Base-by-base conservation (phyloP, 2,329 filamentous ascomycete genomes). In the Aspergillus cejpii region DNA sequence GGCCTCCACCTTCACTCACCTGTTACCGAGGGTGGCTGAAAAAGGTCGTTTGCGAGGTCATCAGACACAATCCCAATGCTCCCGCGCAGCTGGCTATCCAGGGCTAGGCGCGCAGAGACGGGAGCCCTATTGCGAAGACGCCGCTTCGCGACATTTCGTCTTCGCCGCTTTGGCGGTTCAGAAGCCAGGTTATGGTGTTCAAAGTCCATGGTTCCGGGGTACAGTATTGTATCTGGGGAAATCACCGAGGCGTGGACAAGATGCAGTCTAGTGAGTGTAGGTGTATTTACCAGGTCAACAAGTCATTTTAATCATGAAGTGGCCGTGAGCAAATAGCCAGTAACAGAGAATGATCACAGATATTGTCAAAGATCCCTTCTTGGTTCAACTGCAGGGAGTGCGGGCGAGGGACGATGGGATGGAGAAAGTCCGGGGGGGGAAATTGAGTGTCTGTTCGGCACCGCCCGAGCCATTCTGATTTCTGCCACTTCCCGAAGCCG, bases 11-110 rank as follows among this genome's bases (percentile, higher is more conserved):
- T 23, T 41, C n/a, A 54, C 54, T 57, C 56, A 74, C 77, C 66
- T 64, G 81, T 78, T 65, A 60, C 73, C 58, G 54, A 69, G 67
- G 56, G 77, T 60, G 56, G 80, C 71, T 50, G 86, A 82, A 69
- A 94, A 41, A 97, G 76, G 61, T 94, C 85, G 37, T 77, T 74
- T 59, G 90, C 88, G 41, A 98, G 75, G 65, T 95, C 88, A 58
- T 88, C 84, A 10, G 91, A 95, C 42, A 97, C 69, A 52, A 92
- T 79, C 51, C 89, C 92, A 50, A 90, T 77, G 62, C 95, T 87
- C 42, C 87, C 87, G 68, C 84, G 87, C 58, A 94, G 76, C 64
- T 85, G 84, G 62, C 89, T 85, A 66, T 95, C 89, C 45, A 96
- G 79, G 28, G 94, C 78, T 40, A 97, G 75, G 46, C 85, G 82